Evolutionary conservation across 2,329 filamentous ascomycete genomes (phyloP).

Genomic region (Neocatenulostroma microsporum): DNA sequence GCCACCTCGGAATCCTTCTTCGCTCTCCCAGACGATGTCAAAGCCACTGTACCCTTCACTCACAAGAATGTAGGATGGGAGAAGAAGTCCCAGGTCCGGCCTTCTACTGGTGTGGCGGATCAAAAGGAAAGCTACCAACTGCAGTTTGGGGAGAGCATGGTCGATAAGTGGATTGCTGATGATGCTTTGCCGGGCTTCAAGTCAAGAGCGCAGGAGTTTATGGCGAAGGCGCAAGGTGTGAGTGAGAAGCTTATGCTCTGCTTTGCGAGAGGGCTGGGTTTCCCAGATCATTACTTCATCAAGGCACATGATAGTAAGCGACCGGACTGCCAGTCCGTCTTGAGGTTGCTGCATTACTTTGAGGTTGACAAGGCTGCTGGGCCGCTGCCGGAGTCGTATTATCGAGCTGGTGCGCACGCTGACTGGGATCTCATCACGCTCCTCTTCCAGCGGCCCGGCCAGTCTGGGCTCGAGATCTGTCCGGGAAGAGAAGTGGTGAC

Average conservation of each 20-base stretch:
- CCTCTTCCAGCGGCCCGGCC: constrained; percentile 54
- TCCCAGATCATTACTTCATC: constrained; percentile 50
- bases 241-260: constrained; percentile 52
- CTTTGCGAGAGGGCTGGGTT: constrained; percentile 51
- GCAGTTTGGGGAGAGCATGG: constrained; percentile 51
- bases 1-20: constrained; percentile 48
- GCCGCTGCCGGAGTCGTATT: constrained; percentile 41
- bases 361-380: constrained; percentile 20
- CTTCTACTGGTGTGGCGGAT: constrained; percentile 52
- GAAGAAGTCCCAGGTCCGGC: constrained; percentile 50
- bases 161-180: constrained; percentile 47
- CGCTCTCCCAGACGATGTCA: constrained; percentile 43
- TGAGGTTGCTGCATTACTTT: constrained; percentile 51
- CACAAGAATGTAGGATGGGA: constrained; percentile 55
- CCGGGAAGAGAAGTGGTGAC: constrained; percentile 55
- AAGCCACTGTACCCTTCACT: constrained; percentile 49
- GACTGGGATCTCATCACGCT: constrained; percentile 59
- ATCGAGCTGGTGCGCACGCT: constrained; percentile 55
- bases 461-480: constrained; percentile 57
- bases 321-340: constrained; percentile 48
- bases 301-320: constrained; percentile 45
- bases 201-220: constrained; percentile 42
- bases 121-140: constrained; percentile 57
- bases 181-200: constrained; percentile 44
- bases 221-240: constrained; percentile 46